Conservation (phyloP, 164 flowering plant genomes). For the Umbellularia californica region DNA sequence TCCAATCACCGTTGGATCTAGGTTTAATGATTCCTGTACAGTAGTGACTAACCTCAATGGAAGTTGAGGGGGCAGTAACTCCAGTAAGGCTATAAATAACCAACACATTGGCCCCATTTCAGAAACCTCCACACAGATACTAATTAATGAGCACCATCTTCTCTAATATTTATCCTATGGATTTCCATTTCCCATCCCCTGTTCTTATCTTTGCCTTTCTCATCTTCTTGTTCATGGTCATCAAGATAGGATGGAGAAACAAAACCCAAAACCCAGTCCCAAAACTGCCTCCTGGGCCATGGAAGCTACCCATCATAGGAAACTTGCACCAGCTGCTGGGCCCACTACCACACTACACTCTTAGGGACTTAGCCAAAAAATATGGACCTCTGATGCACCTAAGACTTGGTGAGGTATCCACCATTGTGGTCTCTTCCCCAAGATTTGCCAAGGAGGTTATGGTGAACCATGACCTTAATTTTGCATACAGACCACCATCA, state of each 20-base stretch:
- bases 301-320: conserved; percentile 13
- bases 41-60: too few species aligned
- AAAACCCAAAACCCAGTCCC: not conserved
- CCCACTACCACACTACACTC: not conserved
- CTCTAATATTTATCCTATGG: not conserved
- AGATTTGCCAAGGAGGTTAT: conserved; percentile 19
- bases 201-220: not conserved
- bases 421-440: conserved; percentile 22
- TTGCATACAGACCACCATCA: conserved; percentile 11
- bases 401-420: conserved; percentile 4
- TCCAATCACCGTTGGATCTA: too few species aligned
- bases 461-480: conserved; percentile 19
- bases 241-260: not conserved
- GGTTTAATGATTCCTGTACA: too few species aligned
- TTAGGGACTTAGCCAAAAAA: not conserved
- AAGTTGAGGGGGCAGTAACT: too few species aligned
- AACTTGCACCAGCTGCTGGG: conserved; percentile 7
- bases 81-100: too few species aligned
- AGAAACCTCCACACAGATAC: too few species aligned
- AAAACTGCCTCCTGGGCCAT: conserved; percentile 16
- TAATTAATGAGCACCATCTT: too few species aligned
- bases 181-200: not conserved
- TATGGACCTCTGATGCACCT: conserved; percentile 8
- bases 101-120: too few species aligned
- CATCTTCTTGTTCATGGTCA: not conserved